phyloP scores from a whole-genome alignment of 1,284 basidiomycete genomes.

The Athelia psychrophila region DNA sequence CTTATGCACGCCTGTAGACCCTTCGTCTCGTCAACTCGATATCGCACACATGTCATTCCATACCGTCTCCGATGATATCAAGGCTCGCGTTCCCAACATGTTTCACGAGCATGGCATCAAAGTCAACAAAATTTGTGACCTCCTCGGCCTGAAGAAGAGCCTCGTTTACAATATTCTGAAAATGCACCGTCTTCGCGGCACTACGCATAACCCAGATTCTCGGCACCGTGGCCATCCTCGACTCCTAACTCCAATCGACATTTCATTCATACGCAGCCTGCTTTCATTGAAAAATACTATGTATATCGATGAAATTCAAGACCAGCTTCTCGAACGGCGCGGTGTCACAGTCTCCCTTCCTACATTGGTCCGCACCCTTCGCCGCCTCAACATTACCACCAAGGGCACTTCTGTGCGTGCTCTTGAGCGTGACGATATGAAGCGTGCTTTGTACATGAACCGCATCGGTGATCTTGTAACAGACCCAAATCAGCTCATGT shows the following conservation, averaged over 20 bases:
- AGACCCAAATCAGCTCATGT: background rate
- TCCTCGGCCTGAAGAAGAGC: background rate
- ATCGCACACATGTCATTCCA: no score
- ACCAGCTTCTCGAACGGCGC: background rate
- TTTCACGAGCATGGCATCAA: background rate
- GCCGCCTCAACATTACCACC: background rate
- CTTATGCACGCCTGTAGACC: no score
- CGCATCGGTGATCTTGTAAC: background rate
- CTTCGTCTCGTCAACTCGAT: no score
- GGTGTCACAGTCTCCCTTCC: background rate
- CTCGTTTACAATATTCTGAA: background rate
- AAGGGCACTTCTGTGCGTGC: background rate
- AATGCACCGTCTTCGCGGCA: background rate
- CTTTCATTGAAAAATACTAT: background rate
- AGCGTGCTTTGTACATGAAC: background rate
- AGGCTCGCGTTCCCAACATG: background rate
- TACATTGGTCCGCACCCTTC: background rate
- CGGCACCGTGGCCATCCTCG: background rate
- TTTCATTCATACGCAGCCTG: background rate
- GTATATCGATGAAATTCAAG: background rate
- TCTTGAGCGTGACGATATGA: background rate
- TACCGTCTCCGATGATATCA: background rate
- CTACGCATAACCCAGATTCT: background rate
- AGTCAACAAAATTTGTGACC: background rate
- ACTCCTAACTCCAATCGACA: background rate